Evolutionary conservation across 1,284 basidiomycete species (phyloP).

Genomic region (Trametes hirsuta): DNA sequence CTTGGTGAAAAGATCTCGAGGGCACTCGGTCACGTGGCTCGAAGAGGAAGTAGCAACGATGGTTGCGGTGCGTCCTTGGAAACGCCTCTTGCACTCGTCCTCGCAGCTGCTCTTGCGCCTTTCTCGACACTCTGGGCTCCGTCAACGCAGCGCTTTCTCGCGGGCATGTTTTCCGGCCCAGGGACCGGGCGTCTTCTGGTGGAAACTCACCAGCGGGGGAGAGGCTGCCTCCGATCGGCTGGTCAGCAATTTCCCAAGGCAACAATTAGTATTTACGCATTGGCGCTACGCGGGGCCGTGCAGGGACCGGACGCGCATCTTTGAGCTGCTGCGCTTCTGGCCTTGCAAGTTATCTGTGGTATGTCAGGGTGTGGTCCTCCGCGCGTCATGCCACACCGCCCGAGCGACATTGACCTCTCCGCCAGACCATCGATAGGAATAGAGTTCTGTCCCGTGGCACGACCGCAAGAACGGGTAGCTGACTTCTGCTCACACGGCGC

Average conservation of each 20-base stretch:
- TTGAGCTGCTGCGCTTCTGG: constrained; percentile 7
- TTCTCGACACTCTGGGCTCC: neutral
- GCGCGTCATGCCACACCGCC: constrained; percentile 6
- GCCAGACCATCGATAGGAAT: constrained; percentile 23
- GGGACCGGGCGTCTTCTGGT: constrained; percentile 13
- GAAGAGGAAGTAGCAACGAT: neutral
- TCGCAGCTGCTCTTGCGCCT: neutral
- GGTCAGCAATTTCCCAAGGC: constrained; percentile 18
- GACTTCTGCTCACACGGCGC: constrained; percentile 16
- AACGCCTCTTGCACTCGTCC: constrained; percentile 7
- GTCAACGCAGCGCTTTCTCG: constrained; percentile 3
- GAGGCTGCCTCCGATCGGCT: constrained; percentile 20
- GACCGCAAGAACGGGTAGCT: neutral
- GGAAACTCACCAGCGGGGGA: constrained; percentile 11
- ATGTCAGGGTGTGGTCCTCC: constrained; percentile 7
- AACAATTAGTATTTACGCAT: constrained; percentile 24
- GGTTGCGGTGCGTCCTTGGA: constrained; percentile 2
- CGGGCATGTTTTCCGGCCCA: constrained; percentile 2
- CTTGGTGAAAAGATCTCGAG: neutral
- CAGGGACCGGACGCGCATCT: neutral
- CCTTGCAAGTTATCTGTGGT: constrained; percentile 6
- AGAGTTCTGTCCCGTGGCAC: constrained; percentile 21
- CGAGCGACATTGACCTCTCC: constrained; percentile 13
- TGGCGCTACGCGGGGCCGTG: constrained; percentile 7
- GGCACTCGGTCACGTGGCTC: constrained; percentile 4